Conservation (phyloP, 2,329 filamentous ascomycete genomes). For the Aspergillus persii region DNA sequence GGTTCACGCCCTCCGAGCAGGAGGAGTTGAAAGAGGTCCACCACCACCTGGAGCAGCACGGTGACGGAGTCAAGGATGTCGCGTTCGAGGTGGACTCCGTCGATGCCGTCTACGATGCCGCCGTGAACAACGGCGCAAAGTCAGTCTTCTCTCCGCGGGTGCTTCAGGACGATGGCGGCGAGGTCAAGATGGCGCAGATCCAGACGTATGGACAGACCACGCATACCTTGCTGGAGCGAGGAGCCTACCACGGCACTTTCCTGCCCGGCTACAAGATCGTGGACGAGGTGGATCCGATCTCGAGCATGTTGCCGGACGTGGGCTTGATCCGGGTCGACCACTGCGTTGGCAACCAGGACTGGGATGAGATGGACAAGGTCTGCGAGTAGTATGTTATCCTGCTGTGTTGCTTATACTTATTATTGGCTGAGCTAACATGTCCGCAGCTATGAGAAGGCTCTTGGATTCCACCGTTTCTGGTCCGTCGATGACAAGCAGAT, state of each 20-base stretch:
- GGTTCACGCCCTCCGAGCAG: constrained; percentile 56
- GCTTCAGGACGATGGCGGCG: constrained; percentile 62
- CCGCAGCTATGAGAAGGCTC: constrained; percentile 74
- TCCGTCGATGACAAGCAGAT: constrained; percentile 91
- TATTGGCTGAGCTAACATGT: not conserved
- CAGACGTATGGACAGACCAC: constrained; percentile 93
- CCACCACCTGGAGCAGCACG: constrained; percentile 78
- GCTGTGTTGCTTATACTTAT: not conserved
- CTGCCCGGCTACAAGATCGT: constrained; percentile 74
- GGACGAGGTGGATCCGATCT: constrained; percentile 46
- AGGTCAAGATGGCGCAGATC: constrained; percentile 74
- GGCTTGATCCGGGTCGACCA: constrained; percentile 79
- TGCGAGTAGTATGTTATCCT: constrained; percentile 55
- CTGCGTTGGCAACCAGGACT: constrained; percentile 96
- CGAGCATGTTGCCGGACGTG: constrained; percentile 59
- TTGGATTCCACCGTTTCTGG: constrained; percentile 97
- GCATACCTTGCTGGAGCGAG: constrained; percentile 80
- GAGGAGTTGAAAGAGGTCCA: constrained; percentile 71
- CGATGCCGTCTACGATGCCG: constrained; percentile 71
- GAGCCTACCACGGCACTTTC: constrained; percentile 70
- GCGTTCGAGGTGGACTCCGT: constrained; percentile 93
- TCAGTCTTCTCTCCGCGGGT: constrained; percentile 50
- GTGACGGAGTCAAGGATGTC: constrained; percentile 92
- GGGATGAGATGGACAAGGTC: constrained; percentile 75
- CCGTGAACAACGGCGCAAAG: constrained; percentile 55